Base-by-base conservation (phyloP, 768 basidiomycete species). In the Macrolepiota fuliginosa region DNA sequence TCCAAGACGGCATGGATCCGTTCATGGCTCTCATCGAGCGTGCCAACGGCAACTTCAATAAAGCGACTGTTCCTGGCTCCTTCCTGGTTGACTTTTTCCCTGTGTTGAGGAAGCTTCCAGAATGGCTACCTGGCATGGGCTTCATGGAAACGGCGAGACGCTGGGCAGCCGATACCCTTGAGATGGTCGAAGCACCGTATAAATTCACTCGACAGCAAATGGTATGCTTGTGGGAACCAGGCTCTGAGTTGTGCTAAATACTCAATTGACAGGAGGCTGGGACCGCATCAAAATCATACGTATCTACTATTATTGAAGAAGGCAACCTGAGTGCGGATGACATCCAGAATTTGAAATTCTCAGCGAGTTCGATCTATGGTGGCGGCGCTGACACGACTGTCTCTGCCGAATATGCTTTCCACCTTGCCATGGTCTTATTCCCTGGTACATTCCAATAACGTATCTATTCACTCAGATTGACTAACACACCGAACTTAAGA, bases 101-200 rank as follows among this genome's bases (percentile, higher is more conserved):
- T 1, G 56, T 66, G 61, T 67, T 88, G 64, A 73, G 76, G 45
- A 65, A 77, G 22, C 66, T 88, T 22, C 87, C 87, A 0, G 78
- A 80, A 62, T 84, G 84, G 81, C 65, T 86, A 24, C 86, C 86
- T 27, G 84, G 85, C 0, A 79, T 79, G 47, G 76, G 75, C 0
- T 88, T 87, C 72, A 77, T 84, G 67, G 67, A 71, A 25, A 72
- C 75, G 4, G 86, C 82, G 3, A 65, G 69, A 0, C 65, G 70
- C 32, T 83, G 79, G 79, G 72, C 71, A 6, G 68, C 71, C 59
- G 75, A 75, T 1, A 71, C 80, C 1, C 65, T 69, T 2, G 70
- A 74, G 7, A 77, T 82, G 71, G 70, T 80, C 3, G 74, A 78
- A 22, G 69, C 69, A 5, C 85, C 86, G 0, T 83, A 74, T 49